phyloP scores from a whole-genome alignment of 2,329 filamentous ascomycete species.

The Fusarium stilboides region DNA sequence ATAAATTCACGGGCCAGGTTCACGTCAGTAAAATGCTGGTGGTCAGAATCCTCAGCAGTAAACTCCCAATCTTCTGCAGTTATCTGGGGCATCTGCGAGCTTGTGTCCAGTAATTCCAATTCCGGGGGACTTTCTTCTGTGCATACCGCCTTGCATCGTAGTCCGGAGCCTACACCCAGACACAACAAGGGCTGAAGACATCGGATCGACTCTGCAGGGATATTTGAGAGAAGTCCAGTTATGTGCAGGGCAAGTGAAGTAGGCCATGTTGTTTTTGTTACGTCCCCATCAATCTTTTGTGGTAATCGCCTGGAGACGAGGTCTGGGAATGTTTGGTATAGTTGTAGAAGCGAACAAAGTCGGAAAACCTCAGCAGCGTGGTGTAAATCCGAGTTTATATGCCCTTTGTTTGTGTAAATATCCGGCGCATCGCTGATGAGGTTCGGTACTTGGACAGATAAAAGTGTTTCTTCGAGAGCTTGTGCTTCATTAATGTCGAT shows the following conservation, averaged over 20 bases:
- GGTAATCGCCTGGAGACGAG: constrained; percentile 52
- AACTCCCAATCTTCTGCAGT: neutral
- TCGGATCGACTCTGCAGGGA: constrained; percentile 27
- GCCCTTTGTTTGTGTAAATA: neutral
- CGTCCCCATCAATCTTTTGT: constrained; percentile 14
- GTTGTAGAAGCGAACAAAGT: constrained; percentile 56
- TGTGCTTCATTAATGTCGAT: constrained; percentile 42
- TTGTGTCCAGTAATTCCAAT: constrained; percentile 10
- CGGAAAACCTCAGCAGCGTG: constrained; percentile 57
- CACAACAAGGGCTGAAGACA: constrained; percentile 29
- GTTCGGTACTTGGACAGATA: constrained; percentile 33
- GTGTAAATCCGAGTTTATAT: constrained; percentile 48
- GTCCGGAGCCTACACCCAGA: constrained; percentile 25
- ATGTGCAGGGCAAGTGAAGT: constrained; percentile 36
- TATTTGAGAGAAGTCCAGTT: constrained; percentile 14
- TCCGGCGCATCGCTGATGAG: constrained; percentile 15
- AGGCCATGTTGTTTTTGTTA: constrained; percentile 31
- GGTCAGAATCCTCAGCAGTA: neutral
- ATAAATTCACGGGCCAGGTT: constrained; percentile 29
- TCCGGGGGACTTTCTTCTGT: constrained; percentile 10
- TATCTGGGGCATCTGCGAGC: neutral
- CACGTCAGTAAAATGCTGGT: constrained; percentile 16
- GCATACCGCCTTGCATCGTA: constrained; percentile 23
- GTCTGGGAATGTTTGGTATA: constrained; percentile 58
- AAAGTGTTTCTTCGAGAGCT: constrained; percentile 34